Percentiles rank a stretch among this genome's conserved stretches.
These are phyloP conservation scores for Penicillium daleae DNA, from an alignment of 495 filamentous ascomycete genomes.

Conservation along the genomic window DNA sequence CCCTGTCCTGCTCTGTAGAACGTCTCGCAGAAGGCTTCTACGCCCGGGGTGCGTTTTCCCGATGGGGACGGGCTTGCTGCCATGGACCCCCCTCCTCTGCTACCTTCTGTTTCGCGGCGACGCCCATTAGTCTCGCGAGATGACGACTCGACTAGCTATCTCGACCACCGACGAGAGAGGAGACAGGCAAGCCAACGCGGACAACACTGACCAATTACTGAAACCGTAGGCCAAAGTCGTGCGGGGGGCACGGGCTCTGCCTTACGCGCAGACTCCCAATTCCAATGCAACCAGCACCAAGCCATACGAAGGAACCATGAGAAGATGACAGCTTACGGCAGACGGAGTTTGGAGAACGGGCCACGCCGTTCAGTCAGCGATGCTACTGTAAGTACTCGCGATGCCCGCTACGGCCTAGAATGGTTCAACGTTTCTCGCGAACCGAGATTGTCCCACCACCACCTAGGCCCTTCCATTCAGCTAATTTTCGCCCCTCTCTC, in stretches of 20 bases:
- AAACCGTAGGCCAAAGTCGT: background rate
- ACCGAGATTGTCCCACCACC: background rate
- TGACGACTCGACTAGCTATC: background rate
- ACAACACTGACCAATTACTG: conserved; percentile 13
- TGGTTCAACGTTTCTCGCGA: conserved; percentile 1
- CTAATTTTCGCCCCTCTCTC: background rate
- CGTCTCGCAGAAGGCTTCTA: background rate
- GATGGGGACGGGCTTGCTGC: background rate
- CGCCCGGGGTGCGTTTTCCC: conserved; percentile 7
- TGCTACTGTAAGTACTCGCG: too few relatives aligned
- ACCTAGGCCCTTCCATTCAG: background rate
- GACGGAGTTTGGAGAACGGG: background rate
- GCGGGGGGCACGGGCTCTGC: conserved; percentile 1
- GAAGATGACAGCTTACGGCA: background rate
- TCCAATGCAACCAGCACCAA: too few relatives aligned
- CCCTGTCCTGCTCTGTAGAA: background rate
- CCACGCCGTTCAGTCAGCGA: background rate
- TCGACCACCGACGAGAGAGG: background rate
- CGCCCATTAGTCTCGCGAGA: background rate
- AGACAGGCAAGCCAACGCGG: conserved; percentile 2
- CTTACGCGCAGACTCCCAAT: too few relatives aligned
- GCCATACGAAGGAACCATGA: too few relatives aligned
- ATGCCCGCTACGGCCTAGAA: background rate
- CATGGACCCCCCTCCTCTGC: background rate
- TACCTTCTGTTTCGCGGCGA: background rate